Base-by-base conservation (phyloP, 129 eudicot genomes). In the Centrapalus pauciflorus region DNA sequence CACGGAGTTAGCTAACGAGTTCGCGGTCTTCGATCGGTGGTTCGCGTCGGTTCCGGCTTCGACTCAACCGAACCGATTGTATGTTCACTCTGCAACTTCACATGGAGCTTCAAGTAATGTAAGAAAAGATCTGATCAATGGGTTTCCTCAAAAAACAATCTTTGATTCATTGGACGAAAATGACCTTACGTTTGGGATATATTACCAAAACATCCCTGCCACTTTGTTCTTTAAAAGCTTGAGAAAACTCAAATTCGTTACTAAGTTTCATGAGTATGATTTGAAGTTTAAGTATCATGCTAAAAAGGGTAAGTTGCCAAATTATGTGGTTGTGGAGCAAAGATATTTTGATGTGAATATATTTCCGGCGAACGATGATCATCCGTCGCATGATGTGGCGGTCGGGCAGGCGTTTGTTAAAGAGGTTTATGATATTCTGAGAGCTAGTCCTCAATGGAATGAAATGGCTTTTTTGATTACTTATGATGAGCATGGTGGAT, bases 51-150 rank as follows among this genome's bases (percentile, higher is more conserved):
- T 92, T 0, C 98, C 98, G 1, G 98, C 89, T 2, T 92, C 98
- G 51, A 92, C 98, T 59, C 95, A 92, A 70, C 98, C 98, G 40
- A 92, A 92, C 68, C 85, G 98, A 71, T 80, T 92, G 17, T 92
- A 85, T 57, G 89, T 92, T 17, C 98, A 92, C 57, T 92, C 98
- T 0, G 95, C 96, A 0, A 92, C 96, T 8, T 85, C 95, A 0
- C 98, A 92, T 33, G 98, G 98, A 5, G 98, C 98, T n/a, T 83
- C 95, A 5, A 92, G 98, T 68, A 92, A 92, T 49, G 98, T 92
- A 1, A 62, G 89, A 27, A 85, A 83, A 28, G 96, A 88, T 19
- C 72, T 92, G 3, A 85, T 92, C 33, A 13, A 81, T 7, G 98
- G 98, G 8, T 92, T 81, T 58, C 96, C 98, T 0, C 98, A 92